Base-by-base conservation (phyloP, 2,329 filamentous ascomycete species). In the Neofusicoccum sp. region DNA sequence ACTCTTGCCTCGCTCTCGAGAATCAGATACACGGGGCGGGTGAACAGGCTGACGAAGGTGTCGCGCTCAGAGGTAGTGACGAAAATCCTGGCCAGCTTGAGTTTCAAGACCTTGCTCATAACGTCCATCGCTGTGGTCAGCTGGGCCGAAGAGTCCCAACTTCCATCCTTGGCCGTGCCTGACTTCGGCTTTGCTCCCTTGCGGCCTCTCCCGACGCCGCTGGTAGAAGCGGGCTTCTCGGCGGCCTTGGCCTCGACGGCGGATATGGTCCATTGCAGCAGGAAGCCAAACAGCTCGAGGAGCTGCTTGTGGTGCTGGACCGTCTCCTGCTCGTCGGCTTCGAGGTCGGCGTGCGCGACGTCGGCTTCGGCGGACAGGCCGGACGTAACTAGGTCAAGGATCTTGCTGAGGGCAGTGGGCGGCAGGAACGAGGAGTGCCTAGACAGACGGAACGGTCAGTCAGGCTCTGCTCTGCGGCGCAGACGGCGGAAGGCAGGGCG, bases 21-120 rank as follows among this genome's bases (percentile, higher is more conserved):
- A 26, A 99, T 85, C 76, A 97, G 86, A 75, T 98, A 99, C 9
- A 96, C 90, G 1, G 95, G 93, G 40, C 95, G 85, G 0, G 95
- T 98, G 67, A 99, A 89, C 0, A 99, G 82, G 58, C 90, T 87
- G 63, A 99, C 89, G 69, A 99, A 97, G 0, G 92, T 97, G 71
- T 99, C 95, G 63, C 93, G 86, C 76, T 99, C 95, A 49, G 93
- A 96, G 0, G 95, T 99, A 0, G 95, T 99, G 63, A 98, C 77
- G 71, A 99, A 99, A 63, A 99, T 93, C 71, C 91, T 92, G 67
- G 89, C 86, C 53, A 99, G 82, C 78, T 96, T 97, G 71, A 97
- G 79, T 75, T 92, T 96, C 75, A 99, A 82, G 51, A 96, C 92
- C 74, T 96, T 97, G 79, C 91, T 93, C 91, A 99, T 98, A 31